Conservation (phyloP, 345 rosid species). For the Brassica rapa region DNA sequence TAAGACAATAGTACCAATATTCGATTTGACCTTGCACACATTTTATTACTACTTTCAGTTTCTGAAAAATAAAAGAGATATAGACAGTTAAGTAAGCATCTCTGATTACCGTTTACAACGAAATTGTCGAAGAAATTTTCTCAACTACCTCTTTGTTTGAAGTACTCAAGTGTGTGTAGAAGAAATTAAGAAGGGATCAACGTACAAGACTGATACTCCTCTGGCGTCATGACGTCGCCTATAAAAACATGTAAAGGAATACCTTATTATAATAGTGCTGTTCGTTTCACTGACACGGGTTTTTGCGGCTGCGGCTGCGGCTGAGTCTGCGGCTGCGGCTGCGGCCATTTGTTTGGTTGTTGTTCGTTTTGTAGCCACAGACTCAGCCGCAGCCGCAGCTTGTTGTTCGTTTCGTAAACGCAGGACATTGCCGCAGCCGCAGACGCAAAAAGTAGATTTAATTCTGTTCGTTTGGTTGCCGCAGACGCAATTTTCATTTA, state of each 20-base stretch:
- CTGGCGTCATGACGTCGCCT: background rate
- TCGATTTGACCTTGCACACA: background rate
- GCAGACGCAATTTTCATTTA: too few species aligned
- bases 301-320: too few species aligned
- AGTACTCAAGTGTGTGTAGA: constrained; percentile 10
- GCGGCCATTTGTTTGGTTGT: too few species aligned
- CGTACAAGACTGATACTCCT: constrained; percentile 1
- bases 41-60: background rate
- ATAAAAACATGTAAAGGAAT: background rate
- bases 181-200: background rate
- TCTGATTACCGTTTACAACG: background rate
- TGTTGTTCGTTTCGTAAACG: too few species aligned
- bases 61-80: background rate
- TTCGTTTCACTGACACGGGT: too few species aligned
- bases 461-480: too few species aligned
- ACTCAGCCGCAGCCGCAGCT: too few species aligned
- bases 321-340: too few species aligned
- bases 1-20: background rate
- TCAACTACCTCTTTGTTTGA: constrained; percentile 11
- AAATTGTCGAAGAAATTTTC: background rate
- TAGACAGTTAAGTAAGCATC: background rate
- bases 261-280: background rate
- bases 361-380: too few species aligned
- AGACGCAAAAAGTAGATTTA: too few species aligned
- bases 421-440: too few species aligned